Conservation (phyloP, 208 protist species). For the Porcisia hertigi region DNA sequence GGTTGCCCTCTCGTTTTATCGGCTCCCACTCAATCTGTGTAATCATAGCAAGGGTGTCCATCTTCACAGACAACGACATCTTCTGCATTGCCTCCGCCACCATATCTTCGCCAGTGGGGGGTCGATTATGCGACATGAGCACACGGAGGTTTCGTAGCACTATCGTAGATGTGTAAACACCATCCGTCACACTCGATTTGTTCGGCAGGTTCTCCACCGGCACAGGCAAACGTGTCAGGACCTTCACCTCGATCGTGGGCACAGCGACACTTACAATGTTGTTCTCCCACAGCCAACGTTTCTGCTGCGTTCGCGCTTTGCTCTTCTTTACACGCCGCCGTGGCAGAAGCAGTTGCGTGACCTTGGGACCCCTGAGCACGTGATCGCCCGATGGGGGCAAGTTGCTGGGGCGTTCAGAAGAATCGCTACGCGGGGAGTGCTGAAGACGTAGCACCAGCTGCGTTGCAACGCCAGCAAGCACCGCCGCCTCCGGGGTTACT, state of each 20-base stretch:
- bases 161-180: conserved; percentile 73
- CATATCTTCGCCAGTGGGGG: conserved; percentile 54
- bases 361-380: neutral
- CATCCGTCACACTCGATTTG: conserved; percentile 14
- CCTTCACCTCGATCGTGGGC: conserved; percentile 71
- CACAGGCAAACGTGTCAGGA: conserved; percentile 56
- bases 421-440: conserved; percentile 5
- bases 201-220: conserved; percentile 47
- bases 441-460: conserved; percentile 17
- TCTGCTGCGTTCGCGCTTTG: conserved; percentile 66
- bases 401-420: conserved; percentile 13
- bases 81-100: conserved; percentile 26
- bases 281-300: conserved; percentile 78
- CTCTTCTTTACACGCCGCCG: conserved; percentile 41
- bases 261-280: conserved; percentile 63
- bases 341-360: conserved; percentile 13
- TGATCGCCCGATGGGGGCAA: conserved; percentile 9
- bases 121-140: conserved; percentile 51
- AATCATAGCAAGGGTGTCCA: conserved; percentile 60
- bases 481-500: conserved; percentile 49
- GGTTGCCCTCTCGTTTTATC: conserved; percentile 59
- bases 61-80: conserved; percentile 52
- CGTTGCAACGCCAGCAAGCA: conserved; percentile 25
- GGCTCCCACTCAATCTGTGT: conserved; percentile 87
- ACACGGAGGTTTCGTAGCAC: conserved; percentile 48